Evolutionary conservation across 2,329 filamentous ascomycete genomes (phyloP).

Genomic region (Sclerotinia trifoliorum): DNA sequence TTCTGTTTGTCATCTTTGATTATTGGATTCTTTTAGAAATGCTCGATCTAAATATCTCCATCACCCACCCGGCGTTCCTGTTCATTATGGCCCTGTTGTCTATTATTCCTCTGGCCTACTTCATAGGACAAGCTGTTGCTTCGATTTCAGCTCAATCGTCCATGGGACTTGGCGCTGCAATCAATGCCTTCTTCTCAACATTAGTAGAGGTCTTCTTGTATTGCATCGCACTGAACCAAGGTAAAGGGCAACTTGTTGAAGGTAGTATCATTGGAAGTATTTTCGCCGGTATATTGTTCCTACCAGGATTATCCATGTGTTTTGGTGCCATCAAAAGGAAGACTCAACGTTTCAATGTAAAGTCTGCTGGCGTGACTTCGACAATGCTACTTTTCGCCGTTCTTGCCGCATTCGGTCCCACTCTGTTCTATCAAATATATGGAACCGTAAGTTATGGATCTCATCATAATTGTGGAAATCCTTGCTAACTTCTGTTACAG

Average conservation of each 20-base stretch:
- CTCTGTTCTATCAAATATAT: conserved; percentile 97
- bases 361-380: conserved; percentile 91
- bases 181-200: conserved; percentile 98
- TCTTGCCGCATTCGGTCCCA: conserved; percentile 92
- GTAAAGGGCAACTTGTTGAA: conserved; percentile 90
- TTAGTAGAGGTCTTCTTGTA: conserved; percentile 97
- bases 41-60: conserved; percentile 63
- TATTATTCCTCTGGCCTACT: conserved; percentile 95
- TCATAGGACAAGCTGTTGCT: conserved; percentile 96
- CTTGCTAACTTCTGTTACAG: conserved; percentile 46
- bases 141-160: conserved; percentile 98
- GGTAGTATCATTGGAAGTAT: conserved; percentile 97
- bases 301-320: conserved; percentile 96
- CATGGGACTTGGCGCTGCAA: conserved; percentile 94
- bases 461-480: background rate
- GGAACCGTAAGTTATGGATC: conserved; percentile 63
- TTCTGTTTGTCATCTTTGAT: conserved; percentile 93
- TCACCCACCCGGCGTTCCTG: conserved; percentile 82
- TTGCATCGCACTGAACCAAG: conserved; percentile 87
- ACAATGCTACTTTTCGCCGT: conserved; percentile 97
- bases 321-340: conserved; percentile 97
- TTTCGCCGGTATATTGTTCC: conserved; percentile 91
- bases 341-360: conserved; percentile 96
- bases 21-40: conserved; percentile 74
- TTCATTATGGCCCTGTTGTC: conserved; percentile 83